Evolutionary conservation across 176 grass and related monocot species (phyloP), one percentile per base, ranked within the genome.

Genomic region (Bromus sterilis): DNA sequence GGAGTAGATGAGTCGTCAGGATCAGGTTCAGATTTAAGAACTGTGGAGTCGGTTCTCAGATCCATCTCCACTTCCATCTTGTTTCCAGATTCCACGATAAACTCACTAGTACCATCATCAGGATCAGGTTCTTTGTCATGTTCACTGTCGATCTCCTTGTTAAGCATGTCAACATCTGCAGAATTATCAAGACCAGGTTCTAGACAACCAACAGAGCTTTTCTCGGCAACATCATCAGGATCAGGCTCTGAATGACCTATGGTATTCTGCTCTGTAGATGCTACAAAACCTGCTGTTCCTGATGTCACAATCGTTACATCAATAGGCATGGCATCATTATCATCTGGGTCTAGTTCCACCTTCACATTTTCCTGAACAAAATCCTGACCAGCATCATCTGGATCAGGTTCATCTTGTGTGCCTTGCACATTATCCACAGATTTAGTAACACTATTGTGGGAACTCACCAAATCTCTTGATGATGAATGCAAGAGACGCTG

Each of bases 181-280:
- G 63, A 86, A 21, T 76, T 82, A 64, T 86, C 90, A 76, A 85
- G 78, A 86, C 89, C 88, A 84, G 83, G 76, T 71, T 91, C 66
- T 79, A 83, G 74, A 16, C n/a, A 79, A 39, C 44, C 26, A 62
- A 73, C 11, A 25, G 46, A 66, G 37, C 14, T 80, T 44, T 58
- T 66, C 12, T 34, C 32, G 62, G 31, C 5, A 48, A 36, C 62
- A 81, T 87, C 68, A 78, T 87, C 80, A 81, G 71, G 65, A 60
- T 88, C 86, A 74, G 82, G 68, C 69, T 80, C 85, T 26, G 63
- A 82, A 65, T 78, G 67, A 66, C 83, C 56, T 42, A 70, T 53
- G 44, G 33, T 78, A 77, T 53, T 53, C 40, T 60, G 74, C 7
- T 16, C 74, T 71, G 81, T 36, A 42, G 48, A 51, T 39, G 66